phyloP scores from a whole-genome alignment of 306 rosid genomes.

The Alnus glutinosa region DNA sequence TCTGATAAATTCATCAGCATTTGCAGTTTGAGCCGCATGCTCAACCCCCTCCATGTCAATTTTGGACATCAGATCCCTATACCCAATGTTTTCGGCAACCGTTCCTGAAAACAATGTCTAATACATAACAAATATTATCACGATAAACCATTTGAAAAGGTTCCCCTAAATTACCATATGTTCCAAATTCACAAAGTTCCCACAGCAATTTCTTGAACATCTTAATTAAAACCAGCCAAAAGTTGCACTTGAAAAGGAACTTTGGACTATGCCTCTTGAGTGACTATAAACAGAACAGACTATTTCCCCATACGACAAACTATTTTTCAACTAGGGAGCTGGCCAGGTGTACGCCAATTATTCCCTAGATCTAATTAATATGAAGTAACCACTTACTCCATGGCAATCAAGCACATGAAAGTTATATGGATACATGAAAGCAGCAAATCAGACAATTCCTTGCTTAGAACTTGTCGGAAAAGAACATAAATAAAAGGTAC shows the following conservation, averaged over 20 bases:
- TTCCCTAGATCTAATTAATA: background rate
- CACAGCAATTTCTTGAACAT: background rate
- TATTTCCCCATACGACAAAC: background rate
- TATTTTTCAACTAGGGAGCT: background rate
- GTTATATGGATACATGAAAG: background rate
- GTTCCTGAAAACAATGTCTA: constrained; percentile 91
- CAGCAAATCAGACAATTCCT: constrained; percentile 21
- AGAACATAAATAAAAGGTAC: background rate
- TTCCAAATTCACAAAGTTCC: background rate
- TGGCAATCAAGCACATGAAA: background rate
- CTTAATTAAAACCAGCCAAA: background rate
- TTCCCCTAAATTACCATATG: background rate
- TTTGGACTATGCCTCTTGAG: background rate
- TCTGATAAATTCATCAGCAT: constrained; percentile 80
- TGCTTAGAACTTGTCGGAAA: constrained; percentile 3
- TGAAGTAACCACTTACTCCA: background rate
- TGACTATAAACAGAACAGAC: background rate
- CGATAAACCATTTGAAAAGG: constrained; percentile 10
- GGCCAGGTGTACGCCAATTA: constrained; percentile 7
- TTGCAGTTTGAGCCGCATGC: constrained; percentile 69
- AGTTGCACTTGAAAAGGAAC: background rate
- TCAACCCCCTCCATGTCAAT: constrained; percentile 75
- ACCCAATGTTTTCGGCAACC: constrained; percentile 89
- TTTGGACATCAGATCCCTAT: constrained; percentile 63
- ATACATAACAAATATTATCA: constrained; percentile 16